Evolutionary conservation across 257 asterid genomes (phyloP).

Genomic region (Thymus quinquecostatus): DNA sequence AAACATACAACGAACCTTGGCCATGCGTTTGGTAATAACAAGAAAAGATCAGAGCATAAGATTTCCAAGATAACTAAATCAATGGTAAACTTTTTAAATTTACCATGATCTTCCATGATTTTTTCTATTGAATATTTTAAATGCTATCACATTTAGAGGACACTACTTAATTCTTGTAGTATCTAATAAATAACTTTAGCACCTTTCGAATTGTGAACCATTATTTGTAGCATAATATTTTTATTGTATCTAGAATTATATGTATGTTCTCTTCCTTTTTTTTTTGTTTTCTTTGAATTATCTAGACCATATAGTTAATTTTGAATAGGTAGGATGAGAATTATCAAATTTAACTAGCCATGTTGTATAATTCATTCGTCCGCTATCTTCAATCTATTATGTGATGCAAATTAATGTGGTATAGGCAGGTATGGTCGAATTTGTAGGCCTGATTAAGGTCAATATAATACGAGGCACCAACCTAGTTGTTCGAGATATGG

Average conservation of each 20-base stretch:
- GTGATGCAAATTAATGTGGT: constrained; percentile 34
- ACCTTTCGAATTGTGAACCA: background rate
- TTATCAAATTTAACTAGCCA: background rate
- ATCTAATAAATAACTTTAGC: background rate
- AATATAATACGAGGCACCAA: constrained; percentile 88
- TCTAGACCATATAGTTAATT: background rate
- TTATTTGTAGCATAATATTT: background rate
- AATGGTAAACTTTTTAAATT: constrained; percentile 49
- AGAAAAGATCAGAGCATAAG: constrained; percentile 63
- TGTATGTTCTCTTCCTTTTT: background rate
- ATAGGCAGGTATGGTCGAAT: constrained; percentile 99
- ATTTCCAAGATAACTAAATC: constrained; percentile 54
- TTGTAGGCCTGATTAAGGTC: constrained; percentile 88
- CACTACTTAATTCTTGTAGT: background rate
- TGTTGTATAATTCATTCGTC: background rate
- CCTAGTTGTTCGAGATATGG: constrained; percentile 84
- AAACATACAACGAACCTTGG: constrained; percentile 65
- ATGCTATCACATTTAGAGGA: background rate
- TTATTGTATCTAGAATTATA: background rate
- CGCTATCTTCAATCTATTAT: background rate
- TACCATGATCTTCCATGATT: background rate
- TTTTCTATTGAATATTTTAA: background rate
- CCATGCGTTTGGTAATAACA: constrained; percentile 72
- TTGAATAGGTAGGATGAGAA: background rate
- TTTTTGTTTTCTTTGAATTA: background rate